Percentiles rank a stretch among this genome's conserved stretches.
Evolutionary conservation across 1,284 basidiomycete species (phyloP).

Genomic region (Vanrija sp.): DNA sequence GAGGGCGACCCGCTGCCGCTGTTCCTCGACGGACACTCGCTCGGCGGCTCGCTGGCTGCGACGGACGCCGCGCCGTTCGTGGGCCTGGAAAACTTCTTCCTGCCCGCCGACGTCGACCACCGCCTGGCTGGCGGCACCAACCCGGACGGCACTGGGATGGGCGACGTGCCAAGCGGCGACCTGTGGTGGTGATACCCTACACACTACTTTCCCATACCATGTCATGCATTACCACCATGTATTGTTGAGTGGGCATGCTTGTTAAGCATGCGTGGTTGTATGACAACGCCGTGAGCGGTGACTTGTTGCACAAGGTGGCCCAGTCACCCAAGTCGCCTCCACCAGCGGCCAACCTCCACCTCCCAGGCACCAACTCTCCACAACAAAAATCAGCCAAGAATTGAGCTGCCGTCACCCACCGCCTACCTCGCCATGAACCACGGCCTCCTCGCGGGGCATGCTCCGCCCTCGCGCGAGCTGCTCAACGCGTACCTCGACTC

Average conservation of each 20-base stretch:
- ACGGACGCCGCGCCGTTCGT: slow-evolving; percentile 42
- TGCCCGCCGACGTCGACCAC: slow-evolving; percentile 43
- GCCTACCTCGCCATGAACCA: background rate
- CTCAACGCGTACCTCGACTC: slow-evolving; percentile 22
- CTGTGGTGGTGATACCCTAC: too few relatives aligned
- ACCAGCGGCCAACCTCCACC: background rate
- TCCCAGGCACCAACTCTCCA: background rate
- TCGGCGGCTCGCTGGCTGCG: slow-evolving; percentile 29
- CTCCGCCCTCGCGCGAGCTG: slow-evolving; percentile 17
- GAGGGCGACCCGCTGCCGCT: slow-evolving; percentile 45
- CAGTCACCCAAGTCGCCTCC: too few relatives aligned
- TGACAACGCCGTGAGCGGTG: too few relatives aligned
- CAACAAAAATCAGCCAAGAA: background rate
- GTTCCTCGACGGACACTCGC: slow-evolving; percentile 47
- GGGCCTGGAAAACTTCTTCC: slow-evolving; percentile 49
- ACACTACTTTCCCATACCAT: too few relatives aligned
- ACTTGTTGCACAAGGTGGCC: too few relatives aligned
- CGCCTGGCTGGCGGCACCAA: slow-evolving; percentile 18
- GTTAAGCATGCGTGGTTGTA: too few relatives aligned
- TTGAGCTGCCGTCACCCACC: background rate
- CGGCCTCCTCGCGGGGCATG: slow-evolving; percentile 4
- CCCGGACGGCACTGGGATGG: background rate
- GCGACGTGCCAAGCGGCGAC: too few relatives aligned
- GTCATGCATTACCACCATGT: too few relatives aligned
- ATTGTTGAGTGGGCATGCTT: too few relatives aligned